Evolutionary conservation across 2,329 filamentous ascomycete species (phyloP), one percentile per base, ranked within the genome.

Genomic region (Pseudocercospora vitis): DNA sequence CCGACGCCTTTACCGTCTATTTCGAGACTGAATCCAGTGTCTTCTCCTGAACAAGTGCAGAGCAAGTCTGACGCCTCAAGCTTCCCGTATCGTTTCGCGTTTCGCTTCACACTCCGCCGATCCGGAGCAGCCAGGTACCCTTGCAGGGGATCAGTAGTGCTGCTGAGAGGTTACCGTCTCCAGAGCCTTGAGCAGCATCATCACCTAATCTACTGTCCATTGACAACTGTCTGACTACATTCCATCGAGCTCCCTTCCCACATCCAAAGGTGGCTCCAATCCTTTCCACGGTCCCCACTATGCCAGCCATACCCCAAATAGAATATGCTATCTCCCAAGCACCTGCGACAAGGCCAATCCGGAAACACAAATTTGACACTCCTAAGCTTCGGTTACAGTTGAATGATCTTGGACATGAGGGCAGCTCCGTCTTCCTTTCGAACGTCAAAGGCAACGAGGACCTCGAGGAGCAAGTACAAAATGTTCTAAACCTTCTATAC

Each of bases 401-500:
- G 31, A 71, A 73, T 49, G 78, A 82, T 59, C 70, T 82, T 31
- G 73, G 72, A 29, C 75, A 78, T 71, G 71, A 80, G 1, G 89
- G 87, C 52, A 74, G 86, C 4, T 69, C 75, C 26, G 74, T 82
- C 57, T 95, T 96, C 71, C 81, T 95, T 54, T 71, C 73, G 48
- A 74, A 84, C 32, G 74, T 90, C 58, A 81, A 88, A 66, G 79
- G 85, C 50, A 74, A 82, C 31, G 73, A 71, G 33, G 80, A 86
- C 48, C 75, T 96, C 37, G 73, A 81, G 48, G 71, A 75, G 9
- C 84, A 87, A 53, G 80, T 91, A 26, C 70, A 79, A 46, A 80
- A 81, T 58, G 89, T 96, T 12, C 80, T 94, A 45, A 75, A 76
- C 24, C 80, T 84, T 21, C 83, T 97, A 24, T 97, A 96, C 68